Evolutionary conservation across 331 rosid genomes (phyloP).

Genomic region (Pyracantha coccinea): DNA sequence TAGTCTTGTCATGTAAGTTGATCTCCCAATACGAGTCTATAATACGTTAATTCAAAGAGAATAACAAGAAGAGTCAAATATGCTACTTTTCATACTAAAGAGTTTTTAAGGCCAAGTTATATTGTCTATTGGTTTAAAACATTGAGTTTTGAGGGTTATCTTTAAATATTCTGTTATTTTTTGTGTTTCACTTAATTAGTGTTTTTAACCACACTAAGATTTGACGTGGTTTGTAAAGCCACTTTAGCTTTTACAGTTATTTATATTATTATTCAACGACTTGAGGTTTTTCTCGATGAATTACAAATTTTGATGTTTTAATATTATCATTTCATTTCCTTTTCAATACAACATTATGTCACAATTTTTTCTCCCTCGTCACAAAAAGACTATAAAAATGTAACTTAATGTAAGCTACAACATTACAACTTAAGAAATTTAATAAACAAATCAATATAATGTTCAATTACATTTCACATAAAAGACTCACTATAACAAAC

Average conservation of each 20-base stretch:
- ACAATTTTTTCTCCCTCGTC: not conserved
- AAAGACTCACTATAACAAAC: not conserved
- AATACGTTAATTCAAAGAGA: too few species aligned
- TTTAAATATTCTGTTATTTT: too few species aligned
- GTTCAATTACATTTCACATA: constrained; percentile 2
- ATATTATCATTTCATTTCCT: too few species aligned
- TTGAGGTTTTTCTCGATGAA: too few species aligned
- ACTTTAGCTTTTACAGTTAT: too few species aligned
- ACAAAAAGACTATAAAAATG: not conserved
- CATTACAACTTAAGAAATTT: not conserved
- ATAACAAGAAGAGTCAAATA: not conserved
- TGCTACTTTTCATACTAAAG: not conserved
- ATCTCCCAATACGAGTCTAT: fast-evolving
- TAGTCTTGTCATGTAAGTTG: too few species aligned
- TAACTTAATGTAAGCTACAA: not conserved
- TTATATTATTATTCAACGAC: too few species aligned
- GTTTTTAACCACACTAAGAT: not conserved
- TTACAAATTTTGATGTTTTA: not conserved
- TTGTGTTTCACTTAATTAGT: not conserved
- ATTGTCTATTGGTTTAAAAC: not conserved
- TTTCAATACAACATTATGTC: not conserved
- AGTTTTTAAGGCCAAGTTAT: too few species aligned
- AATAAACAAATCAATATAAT: not conserved
- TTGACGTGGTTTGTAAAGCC: not conserved
- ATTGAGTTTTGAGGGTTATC: not conserved